phyloP scores from a whole-genome alignment of 2,329 filamentous ascomycete species.

The Macrophomina phaseolina region DNA sequence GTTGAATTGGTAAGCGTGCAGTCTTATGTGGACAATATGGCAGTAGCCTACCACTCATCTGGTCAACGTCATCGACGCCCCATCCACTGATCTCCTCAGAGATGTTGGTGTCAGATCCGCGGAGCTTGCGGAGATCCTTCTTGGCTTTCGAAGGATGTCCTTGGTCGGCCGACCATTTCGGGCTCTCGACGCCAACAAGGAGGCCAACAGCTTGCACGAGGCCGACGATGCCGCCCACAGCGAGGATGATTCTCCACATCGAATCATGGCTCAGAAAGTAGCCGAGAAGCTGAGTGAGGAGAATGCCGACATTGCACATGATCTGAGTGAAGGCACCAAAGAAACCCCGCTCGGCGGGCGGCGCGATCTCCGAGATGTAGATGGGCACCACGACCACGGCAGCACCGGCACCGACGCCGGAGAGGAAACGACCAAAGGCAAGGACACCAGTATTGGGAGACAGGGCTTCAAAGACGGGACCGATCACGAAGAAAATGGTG shows the following conservation, averaged over 20 bases:
- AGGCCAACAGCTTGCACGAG: constrained; percentile 71
- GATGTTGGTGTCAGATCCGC: constrained; percentile 72
- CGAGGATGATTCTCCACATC: constrained; percentile 85
- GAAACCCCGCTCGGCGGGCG: constrained; percentile 71
- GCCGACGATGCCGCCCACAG: constrained; percentile 72
- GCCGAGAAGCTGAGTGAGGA: constrained; percentile 81
- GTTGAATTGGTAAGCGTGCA: constrained; percentile 30
- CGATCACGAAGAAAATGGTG: constrained; percentile 75
- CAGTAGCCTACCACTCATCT: constrained; percentile 37
- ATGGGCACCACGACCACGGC: constrained; percentile 92
- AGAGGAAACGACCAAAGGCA: constrained; percentile 75
- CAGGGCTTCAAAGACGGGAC: constrained; percentile 76
- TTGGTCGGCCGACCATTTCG: constrained; percentile 79
- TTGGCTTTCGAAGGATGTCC: constrained; percentile 66
- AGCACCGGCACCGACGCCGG: constrained; percentile 84
- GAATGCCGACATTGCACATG: constrained; percentile 89
- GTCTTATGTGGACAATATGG: background rate
- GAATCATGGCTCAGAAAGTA: constrained; percentile 83
- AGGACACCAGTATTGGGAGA: constrained; percentile 71
- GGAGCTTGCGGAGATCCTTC: constrained; percentile 73
- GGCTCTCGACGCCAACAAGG: constrained; percentile 79
- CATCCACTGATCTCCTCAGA: constrained; percentile 70
- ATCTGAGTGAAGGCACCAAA: constrained; percentile 88
- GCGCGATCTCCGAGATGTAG: constrained; percentile 91
- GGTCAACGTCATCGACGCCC: constrained; percentile 41